phyloP scores from a whole-genome alignment of 1,284 basidiomycete genomes.

The Apiotrichum domesticum region DNA sequence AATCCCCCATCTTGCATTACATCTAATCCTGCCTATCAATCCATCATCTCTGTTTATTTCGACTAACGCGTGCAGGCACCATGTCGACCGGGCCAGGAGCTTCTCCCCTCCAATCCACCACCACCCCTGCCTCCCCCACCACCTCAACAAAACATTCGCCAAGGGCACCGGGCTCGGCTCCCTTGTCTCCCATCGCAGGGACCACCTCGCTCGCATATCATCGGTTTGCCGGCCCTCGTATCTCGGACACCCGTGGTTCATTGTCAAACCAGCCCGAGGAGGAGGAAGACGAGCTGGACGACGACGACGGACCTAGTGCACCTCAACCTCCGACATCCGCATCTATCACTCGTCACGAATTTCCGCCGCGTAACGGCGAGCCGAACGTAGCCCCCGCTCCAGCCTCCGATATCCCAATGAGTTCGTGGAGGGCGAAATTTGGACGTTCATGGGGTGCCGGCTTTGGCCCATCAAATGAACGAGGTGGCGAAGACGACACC shows the following conservation, averaged over 20 bases:
- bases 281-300: constrained; percentile 15
- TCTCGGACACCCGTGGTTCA: constrained; percentile 17
- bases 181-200: constrained; percentile 11
- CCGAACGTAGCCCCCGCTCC: not conserved
- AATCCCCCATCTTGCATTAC: too few relatives aligned
- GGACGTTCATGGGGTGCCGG: constrained; percentile 20
- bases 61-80: not conserved
- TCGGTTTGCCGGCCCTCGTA: constrained; percentile 8
- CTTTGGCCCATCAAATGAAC: constrained; percentile 34
- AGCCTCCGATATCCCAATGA: constrained; percentile 4
- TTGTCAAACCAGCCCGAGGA: constrained; percentile 12
- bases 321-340: not conserved
- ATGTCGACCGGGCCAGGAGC: constrained; percentile 14
- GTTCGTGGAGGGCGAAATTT: constrained; percentile 22
- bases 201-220: constrained; percentile 7
- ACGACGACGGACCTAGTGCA: constrained; percentile 8
- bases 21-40: not conserved
- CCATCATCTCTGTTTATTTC: too few relatives aligned
- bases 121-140: constrained; percentile 4
- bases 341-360: not conserved
- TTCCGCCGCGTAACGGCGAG: not conserved
- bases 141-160: constrained; percentile 12
- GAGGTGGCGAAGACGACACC: constrained; percentile 25
- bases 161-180: constrained; percentile 9
- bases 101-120: constrained; percentile 2